Conservation (phyloP, 257 asterid genomes). For the Primulina eburnea region DNA sequence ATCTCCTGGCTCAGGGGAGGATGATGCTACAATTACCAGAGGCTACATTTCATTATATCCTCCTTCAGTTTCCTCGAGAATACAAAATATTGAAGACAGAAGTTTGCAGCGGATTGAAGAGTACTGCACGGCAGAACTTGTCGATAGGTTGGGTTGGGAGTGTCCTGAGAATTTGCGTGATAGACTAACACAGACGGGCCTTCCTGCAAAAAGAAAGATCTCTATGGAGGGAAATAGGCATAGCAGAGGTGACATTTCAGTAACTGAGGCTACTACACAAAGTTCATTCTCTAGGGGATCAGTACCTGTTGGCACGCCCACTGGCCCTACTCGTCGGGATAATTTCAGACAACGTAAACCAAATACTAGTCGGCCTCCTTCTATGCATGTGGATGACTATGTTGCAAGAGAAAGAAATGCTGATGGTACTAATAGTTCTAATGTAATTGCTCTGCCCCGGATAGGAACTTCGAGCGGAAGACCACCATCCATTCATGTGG, state of each 20-base stretch:
- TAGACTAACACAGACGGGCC: constrained; percentile 62
- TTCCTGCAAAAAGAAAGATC: constrained; percentile 60
- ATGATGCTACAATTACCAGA: constrained; percentile 28
- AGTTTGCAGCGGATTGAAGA: constrained; percentile 54
- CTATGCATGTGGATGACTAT: constrained; percentile 86
- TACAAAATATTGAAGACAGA: constrained; percentile 45
- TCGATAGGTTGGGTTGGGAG: constrained; percentile 75
- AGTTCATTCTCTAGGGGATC: constrained; percentile 67
- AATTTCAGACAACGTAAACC: constrained; percentile 95
- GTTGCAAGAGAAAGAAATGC: constrained; percentile 62
- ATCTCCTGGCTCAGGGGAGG: constrained; percentile 26
- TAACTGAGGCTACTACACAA: constrained; percentile 51
- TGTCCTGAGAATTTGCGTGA: constrained; percentile 90
- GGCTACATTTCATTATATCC: constrained; percentile 21
- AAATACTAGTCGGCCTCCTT: constrained; percentile 97
- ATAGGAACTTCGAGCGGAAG: constrained; percentile 49
- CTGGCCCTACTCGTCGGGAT: constrained; percentile 88
- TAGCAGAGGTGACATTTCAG: constrained; percentile 58
- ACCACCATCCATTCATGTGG: constrained; percentile 90
- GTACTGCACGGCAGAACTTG: constrained; percentile 48
- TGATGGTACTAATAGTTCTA: constrained; percentile 43
- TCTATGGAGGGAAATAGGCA: constrained; percentile 70
- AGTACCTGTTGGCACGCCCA: constrained; percentile 48
- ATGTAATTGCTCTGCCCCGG: constrained; percentile 47
- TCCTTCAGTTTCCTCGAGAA: constrained; percentile 36